Conservation (phyloP, 2,329 filamentous ascomycete species). For the Cylindrodendrum hubeiense region DNA sequence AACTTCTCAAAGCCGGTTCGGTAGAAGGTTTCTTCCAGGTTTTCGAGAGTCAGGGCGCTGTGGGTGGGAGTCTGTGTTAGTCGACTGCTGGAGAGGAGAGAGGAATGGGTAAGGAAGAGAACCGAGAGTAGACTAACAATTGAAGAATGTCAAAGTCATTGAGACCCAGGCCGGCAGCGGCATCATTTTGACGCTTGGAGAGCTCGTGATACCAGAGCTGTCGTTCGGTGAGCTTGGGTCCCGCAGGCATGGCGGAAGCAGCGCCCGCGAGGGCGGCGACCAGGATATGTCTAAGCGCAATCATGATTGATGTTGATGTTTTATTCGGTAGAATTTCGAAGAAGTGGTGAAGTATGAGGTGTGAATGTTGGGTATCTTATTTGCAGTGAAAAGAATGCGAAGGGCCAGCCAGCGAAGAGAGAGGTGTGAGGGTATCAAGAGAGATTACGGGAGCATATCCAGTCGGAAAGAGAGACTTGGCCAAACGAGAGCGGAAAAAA, state of each 20-base stretch:
- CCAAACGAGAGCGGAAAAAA: neutral
- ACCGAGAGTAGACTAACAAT: conserved; percentile 59
- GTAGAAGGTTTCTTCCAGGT: conserved; percentile 81
- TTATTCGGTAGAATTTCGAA: neutral
- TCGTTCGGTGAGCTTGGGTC: conserved; percentile 56
- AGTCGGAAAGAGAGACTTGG: conserved; percentile 4
- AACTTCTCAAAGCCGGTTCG: conserved; percentile 77
- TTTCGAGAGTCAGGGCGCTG: conserved; percentile 77
- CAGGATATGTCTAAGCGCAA: conserved; percentile 54
- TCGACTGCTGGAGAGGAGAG: neutral
- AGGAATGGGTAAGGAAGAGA: too few relatives aligned
- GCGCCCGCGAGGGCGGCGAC: conserved; percentile 60
- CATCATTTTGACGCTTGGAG: conserved; percentile 64
- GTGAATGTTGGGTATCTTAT: neutral
- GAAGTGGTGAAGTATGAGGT: neutral
- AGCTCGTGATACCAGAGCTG: conserved; percentile 62
- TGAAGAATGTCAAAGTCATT: conserved; percentile 68
- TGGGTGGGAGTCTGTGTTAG: neutral
- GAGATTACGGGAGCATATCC: neutral
- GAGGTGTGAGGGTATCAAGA: conserved; percentile 27
- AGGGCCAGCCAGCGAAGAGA: conserved; percentile 40
- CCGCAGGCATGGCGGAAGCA: conserved; percentile 61
- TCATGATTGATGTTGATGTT: conserved; percentile 49
- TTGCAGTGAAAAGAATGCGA: conserved; percentile 15
- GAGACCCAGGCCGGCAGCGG: conserved; percentile 60